phyloP scores from a whole-genome alignment of 2,329 filamentous ascomycete species.

The Penicillium griseofulvum region DNA sequence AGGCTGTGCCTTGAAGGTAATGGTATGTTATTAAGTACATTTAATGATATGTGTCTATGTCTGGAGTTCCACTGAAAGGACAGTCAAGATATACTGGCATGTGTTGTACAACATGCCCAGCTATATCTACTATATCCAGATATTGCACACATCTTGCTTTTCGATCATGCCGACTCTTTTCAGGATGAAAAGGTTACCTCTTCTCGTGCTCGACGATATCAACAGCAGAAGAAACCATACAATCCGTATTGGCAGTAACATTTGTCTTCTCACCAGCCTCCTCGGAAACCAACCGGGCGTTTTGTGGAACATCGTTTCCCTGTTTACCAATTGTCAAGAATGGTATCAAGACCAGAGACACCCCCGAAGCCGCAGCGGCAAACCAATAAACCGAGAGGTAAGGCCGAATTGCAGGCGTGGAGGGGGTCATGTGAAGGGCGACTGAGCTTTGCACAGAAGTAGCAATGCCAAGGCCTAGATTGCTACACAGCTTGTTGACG shows the following conservation, averaged over 20 bases:
- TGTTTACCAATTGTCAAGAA: conserved; percentile 33
- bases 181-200: neutral
- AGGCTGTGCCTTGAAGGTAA: neutral
- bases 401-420: conserved; percentile 22
- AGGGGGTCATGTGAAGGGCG: conserved; percentile 14
- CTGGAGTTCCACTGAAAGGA: neutral
- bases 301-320: conserved; percentile 12
- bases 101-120: neutral
- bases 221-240: neutral
- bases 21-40: neutral
- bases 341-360: conserved; percentile 28
- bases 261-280: neutral
- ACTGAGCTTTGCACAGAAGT: conserved; percentile 41
- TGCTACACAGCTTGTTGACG: conserved; percentile 58
- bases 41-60: neutral
- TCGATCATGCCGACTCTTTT: neutral
- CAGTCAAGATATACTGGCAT: neutral
- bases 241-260: neutral
- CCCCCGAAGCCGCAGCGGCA: conserved; percentile 25
- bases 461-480: conserved; percentile 60
- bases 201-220: neutral
- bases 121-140: neutral
- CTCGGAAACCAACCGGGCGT: neutral
- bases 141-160: neutral
- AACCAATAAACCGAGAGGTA: conserved; percentile 34